phyloP scores from a whole-genome alignment of 108 stramenopile genomes.

The Mediolabrus comicus region DNA sequence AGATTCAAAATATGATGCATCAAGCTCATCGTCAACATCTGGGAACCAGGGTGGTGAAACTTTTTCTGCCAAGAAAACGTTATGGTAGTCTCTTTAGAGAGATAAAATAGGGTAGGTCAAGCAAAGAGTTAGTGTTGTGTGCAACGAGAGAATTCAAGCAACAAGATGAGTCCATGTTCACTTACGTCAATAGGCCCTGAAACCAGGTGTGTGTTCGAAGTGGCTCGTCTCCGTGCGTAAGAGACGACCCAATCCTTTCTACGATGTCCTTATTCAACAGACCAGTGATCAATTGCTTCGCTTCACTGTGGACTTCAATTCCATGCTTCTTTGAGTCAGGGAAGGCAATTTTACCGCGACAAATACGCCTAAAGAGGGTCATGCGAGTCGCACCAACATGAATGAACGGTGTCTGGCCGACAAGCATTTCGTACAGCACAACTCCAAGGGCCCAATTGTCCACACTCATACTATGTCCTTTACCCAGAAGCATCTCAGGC shows the following conservation, averaged over 20 bases:
- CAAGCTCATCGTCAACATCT: constrained; percentile 35
- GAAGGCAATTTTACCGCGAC: constrained; percentile 49
- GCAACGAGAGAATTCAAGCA: too few relatives aligned
- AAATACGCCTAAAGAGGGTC: constrained; percentile 61
- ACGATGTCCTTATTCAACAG: constrained; percentile 23
- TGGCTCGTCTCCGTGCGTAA: constrained; percentile 35
- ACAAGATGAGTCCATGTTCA: too few relatives aligned
- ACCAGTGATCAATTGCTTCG: constrained; percentile 24
- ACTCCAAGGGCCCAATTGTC: constrained; percentile 87
- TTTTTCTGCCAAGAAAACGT: neutral
- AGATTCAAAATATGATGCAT: constrained; percentile 41
- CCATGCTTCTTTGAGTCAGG: constrained; percentile 42
- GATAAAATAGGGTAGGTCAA: neutral
- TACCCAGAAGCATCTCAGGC: constrained; percentile 82
- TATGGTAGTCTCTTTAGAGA: neutral
- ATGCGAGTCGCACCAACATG: constrained; percentile 54
- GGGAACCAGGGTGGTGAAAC: constrained; percentile 42
- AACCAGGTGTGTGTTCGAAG: constrained; percentile 39
- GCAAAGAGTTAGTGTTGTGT: too few relatives aligned
- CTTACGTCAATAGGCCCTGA: constrained; percentile 39
- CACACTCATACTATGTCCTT: constrained; percentile 77
- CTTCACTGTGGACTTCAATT: constrained; percentile 19
- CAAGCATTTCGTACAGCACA: constrained; percentile 81
- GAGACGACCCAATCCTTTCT: constrained; percentile 32
- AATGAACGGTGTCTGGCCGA: constrained; percentile 74